Conservation (phyloP, 371 early-diverging fungal genomes). For the Sporodiniella umbellata region DNA sequence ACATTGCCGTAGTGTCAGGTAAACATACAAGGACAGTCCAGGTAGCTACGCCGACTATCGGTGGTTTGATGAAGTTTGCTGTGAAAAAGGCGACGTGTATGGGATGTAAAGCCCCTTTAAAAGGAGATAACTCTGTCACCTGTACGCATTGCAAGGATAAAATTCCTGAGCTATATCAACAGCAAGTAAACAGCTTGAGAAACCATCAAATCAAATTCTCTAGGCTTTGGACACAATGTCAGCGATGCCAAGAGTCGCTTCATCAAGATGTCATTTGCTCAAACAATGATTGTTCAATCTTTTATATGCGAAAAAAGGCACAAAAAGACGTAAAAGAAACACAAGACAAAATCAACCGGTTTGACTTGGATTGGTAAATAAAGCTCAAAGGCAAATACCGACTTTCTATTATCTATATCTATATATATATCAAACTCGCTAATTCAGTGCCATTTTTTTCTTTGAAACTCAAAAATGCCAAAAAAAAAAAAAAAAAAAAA, state of each 20-base stretch:
- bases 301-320: constrained; percentile 98
- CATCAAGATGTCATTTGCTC: constrained; percentile 98
- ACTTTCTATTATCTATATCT: too few relatives aligned
- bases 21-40: constrained; percentile 91
- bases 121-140: constrained; percentile 71
- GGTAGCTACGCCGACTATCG: constrained; percentile 84
- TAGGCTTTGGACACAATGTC: constrained; percentile 99
- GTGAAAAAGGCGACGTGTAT: constrained; percentile 90
- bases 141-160: constrained; percentile 78
- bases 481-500: too few relatives aligned
- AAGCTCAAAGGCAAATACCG: too few relatives aligned
- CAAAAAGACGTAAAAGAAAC: constrained; percentile 93
- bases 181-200: constrained; percentile 61
- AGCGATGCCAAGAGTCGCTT: constrained; percentile 96
- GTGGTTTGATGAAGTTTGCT: constrained; percentile 94
- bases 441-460: too few relatives aligned
- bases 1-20: constrained; percentile 81
- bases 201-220: constrained; percentile 80
- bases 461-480: too few relatives aligned
- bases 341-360: constrained; percentile 55
- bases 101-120: constrained; percentile 91
- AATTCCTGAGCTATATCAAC: constrained; percentile 75
- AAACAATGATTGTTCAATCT: constrained; percentile 98
- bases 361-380: constrained; percentile 36
- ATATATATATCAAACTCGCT: too few relatives aligned